Evolutionary conservation across 495 filamentous ascomycete species (phyloP), one percentile per base, ranked within the genome.

Genomic region (Rusavskia elegans): DNA sequence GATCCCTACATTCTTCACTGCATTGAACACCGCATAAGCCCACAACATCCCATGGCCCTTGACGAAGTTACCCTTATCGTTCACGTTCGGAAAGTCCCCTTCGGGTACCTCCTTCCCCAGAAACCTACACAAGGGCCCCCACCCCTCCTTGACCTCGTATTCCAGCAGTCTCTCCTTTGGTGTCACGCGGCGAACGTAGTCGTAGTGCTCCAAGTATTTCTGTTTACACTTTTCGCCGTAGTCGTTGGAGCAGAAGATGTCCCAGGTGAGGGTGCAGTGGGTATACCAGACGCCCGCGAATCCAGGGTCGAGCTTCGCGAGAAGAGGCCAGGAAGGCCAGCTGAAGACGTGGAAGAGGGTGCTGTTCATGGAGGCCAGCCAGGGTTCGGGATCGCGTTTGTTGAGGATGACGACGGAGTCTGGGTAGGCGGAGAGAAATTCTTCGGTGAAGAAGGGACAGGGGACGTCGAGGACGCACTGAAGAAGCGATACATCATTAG

Each of bases 401-500:
- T 71, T 74, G 14, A 81, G 62, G 20, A 81, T 63, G 16, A 80
- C 70, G 53, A 78, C 79, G 37, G 78, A 77, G 8, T 80, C 69
- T 0, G 78, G 75, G 52, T 81, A 81, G 5, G 74, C 71, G 20
- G 70, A 64, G n/a, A 75, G 71, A 4, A 81, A 64, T 53, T 79
- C 76, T 40, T 71, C 64, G 29, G 70, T 67, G 55, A 80, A 79
- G 17, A 68, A 64, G n/a, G 68, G 67, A 17, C 71, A 71, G 8
- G 75, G 70, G 51, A 69, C 68, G 59, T 82, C 79, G 58, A 68
- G 73, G 10, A 80, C 71, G 8, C 72, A 78, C 48, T 71, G 64
- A 53, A 54, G 1, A 21, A 5, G 39, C 39, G 39, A 17, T 27
- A 27, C 3, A 9, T 40, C 39, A 3, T 19, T 9, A 19, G 39